Evolutionary conservation across 1,284 basidiomycete genomes (phyloP).

Genomic region (Agaricales sp.): DNA sequence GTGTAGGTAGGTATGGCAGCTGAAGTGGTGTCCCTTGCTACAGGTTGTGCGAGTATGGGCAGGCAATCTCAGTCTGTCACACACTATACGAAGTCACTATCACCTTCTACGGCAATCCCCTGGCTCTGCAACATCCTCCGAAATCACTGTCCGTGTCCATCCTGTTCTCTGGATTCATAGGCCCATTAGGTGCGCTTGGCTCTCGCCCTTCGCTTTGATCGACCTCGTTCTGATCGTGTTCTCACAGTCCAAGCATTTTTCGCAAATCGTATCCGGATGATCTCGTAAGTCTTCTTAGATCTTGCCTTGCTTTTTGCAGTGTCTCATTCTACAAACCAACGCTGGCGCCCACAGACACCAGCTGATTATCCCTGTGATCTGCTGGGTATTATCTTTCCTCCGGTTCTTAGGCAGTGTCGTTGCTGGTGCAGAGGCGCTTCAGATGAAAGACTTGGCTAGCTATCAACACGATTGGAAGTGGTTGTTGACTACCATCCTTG

Average conservation of each 20-base stretch:
- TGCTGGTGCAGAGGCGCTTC: conserved; percentile 10
- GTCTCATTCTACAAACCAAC: too few relatives aligned
- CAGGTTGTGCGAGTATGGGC: conserved; percentile 1
- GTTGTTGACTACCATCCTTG: conserved; percentile 17
- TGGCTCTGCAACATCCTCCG: not conserved
- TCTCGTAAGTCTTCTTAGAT: not conserved
- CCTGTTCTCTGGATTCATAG: conserved; percentile 3
- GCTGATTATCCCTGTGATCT: conserved; percentile 12
- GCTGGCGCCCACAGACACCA: too few relatives aligned
- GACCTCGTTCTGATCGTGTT: not conserved
- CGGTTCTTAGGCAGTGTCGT: conserved; percentile 14
- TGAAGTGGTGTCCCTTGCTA: not conserved
- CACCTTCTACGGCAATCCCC: not conserved
- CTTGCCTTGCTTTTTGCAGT: too few relatives aligned
- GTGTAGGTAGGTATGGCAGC: too few relatives aligned
- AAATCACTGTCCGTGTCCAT: not conserved
- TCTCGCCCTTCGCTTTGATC: too few relatives aligned
- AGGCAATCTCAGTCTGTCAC: not conserved
- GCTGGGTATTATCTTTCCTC: conserved; percentile 11
- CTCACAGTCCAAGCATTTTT: conserved; percentile 1
- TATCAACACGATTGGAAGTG: conserved; percentile 12
- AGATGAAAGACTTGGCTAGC: conserved; percentile 6
- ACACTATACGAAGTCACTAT: not conserved
- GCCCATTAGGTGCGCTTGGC: not conserved
- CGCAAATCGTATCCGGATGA: conserved; percentile 1